These are phyloP conservation scores for Leucocoprinus sp. DNA, from an alignment of 768 basidiomycete species.

Conservation along the genomic window DNA sequence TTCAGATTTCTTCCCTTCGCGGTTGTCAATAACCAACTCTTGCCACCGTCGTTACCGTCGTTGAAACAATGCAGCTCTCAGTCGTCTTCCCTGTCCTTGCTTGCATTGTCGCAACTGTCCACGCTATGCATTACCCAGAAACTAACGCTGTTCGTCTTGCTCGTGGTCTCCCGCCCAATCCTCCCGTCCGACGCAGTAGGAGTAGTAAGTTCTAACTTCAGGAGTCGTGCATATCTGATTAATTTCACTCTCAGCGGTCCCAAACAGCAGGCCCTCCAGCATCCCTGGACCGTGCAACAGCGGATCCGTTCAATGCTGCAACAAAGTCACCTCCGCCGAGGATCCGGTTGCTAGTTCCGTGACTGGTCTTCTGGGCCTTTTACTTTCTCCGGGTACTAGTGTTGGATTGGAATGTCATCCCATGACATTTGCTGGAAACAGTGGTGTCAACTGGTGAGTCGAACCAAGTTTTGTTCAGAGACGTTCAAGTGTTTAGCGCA, in stretches of 20 bases:
- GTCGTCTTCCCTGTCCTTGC: slow-evolving; percentile 30
- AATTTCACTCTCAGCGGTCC: slow-evolving; percentile 21
- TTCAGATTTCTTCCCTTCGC: slow-evolving; percentile 12
- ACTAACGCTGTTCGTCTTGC: slow-evolving; percentile 48
- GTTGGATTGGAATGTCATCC: slow-evolving; percentile 32
- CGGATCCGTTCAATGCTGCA: slow-evolving; percentile 28
- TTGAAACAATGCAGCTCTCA: slow-evolving; percentile 33
- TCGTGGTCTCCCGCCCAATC: slow-evolving; percentile 41
- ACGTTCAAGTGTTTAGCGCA: background rate
- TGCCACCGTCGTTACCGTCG: slow-evolving; percentile 10
- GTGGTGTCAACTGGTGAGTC: slow-evolving; percentile 25
- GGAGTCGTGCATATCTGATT: slow-evolving; percentile 9
- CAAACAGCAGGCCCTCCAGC: slow-evolving; percentile 22
- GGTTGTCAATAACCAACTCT: slow-evolving; percentile 6
- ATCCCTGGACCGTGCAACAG: slow-evolving; percentile 23
- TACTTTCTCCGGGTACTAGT: slow-evolving; percentile 15
- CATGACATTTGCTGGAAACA: slow-evolving; percentile 23
- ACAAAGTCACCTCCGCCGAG: slow-evolving; percentile 18
- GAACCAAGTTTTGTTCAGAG: background rate
- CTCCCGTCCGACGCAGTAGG: slow-evolving; percentile 31
- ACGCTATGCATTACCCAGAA: slow-evolving; percentile 22
- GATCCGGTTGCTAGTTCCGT: slow-evolving; percentile 14
- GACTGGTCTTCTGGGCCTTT: slow-evolving; percentile 24
- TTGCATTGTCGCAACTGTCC: slow-evolving; percentile 28
- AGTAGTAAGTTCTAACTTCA: slow-evolving; percentile 11